Base-by-base conservation (phyloP, 805 yeast species). In the Metschnikowia corniflorae region DNA sequence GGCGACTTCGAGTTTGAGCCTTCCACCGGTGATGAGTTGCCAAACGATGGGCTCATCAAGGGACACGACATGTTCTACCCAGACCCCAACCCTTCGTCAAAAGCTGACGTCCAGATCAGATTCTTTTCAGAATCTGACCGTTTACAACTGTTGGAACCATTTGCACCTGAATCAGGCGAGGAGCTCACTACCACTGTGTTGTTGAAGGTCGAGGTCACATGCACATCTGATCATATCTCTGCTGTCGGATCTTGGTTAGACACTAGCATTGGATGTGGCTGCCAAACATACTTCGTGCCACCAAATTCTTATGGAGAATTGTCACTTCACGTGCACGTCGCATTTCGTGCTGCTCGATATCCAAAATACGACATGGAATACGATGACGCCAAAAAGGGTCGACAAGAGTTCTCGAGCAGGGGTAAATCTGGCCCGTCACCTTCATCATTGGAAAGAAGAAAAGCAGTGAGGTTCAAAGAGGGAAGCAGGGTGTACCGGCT, bases 221-320 rank as follows among this genome's bases (percentile, higher is more conserved):
- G 97, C 73, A 91, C 98, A 27, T 93, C 98, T 25, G 98, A 91
- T 62, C 98, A 91, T 61, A 93, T 91, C 51, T 88, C 97, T 18
- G 97, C 97, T 35, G 98, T 98, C 30, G 98, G 98, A 57, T 94
- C 82, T 12, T 91, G 98, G 98, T 77, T 91, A 66, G 93, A 93
- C n/a, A n/a, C n/a, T n/a, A n/a, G n/a, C n/a, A n/a, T n/a, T n/a
- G n/a, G n/a, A n/a, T n/a, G n/a, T n/a, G n/a, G n/a, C n/a, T n/a
- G n/a, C n/a, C n/a, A n/a, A n/a, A n/a, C n/a, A n/a, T n/a, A n/a
- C n/a, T n/a, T n/a, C n/a, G n/a, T n/a, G n/a, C n/a, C n/a, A n/a
- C n/a, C n/a, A n/a, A n/a, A n/a, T n/a, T n/a, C n/a, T n/a, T n/a
- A n/a, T n/a, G n/a, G n/a, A n/a, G n/a, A n/a, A n/a, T n/a, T n/a